Evolutionary conservation across 176 grass and related monocot species (phyloP).

Genomic region (Carex littledalei): DNA sequence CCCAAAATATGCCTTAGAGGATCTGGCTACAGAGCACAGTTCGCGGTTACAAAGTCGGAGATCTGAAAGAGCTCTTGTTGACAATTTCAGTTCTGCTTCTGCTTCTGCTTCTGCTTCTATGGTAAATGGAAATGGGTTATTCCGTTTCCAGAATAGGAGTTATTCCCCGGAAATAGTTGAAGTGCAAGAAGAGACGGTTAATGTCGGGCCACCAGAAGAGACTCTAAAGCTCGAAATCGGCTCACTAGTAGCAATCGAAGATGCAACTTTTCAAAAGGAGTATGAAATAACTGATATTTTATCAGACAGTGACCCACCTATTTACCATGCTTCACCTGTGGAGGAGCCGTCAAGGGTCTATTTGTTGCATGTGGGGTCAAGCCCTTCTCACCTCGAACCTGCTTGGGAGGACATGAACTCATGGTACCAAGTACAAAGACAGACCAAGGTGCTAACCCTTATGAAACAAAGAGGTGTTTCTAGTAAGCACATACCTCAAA

Average conservation of each 20-base stretch:
- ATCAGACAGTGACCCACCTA: conserved; percentile 55
- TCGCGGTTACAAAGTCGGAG: conserved; percentile 80
- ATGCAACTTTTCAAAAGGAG: conserved; percentile 52
- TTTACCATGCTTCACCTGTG: conserved; percentile 60
- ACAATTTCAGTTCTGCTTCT: conserved; percentile 19
- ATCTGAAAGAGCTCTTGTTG: conserved; percentile 81
- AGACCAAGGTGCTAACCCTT: conserved; percentile 68
- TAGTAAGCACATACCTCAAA: conserved; percentile 73
- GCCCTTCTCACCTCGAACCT: conserved; percentile 77
- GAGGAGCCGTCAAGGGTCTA: conserved; percentile 54
- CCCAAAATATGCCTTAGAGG: conserved; percentile 72
- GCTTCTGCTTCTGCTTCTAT: conserved; percentile 22
- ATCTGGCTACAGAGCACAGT: conserved; percentile 76
- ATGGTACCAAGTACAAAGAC: conserved; percentile 93
- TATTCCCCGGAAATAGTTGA: conserved; percentile 95
- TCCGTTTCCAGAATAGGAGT: conserved; percentile 60
- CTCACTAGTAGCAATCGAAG: conserved; percentile 76
- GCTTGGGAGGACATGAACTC: conserved; percentile 96
- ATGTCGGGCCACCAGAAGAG: conserved; percentile 53
- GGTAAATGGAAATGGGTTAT: conserved; percentile 62
- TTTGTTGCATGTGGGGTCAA: conserved; percentile 77
- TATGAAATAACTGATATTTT: conserved; percentile 74
- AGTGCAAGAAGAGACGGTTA: conserved; percentile 43
- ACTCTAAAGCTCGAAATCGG: conserved; percentile 74
- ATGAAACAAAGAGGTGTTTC: conserved; percentile 90